phyloP scores from a whole-genome alignment of 2,329 filamentous ascomycete species.

The Lecanicillium sp. region DNA sequence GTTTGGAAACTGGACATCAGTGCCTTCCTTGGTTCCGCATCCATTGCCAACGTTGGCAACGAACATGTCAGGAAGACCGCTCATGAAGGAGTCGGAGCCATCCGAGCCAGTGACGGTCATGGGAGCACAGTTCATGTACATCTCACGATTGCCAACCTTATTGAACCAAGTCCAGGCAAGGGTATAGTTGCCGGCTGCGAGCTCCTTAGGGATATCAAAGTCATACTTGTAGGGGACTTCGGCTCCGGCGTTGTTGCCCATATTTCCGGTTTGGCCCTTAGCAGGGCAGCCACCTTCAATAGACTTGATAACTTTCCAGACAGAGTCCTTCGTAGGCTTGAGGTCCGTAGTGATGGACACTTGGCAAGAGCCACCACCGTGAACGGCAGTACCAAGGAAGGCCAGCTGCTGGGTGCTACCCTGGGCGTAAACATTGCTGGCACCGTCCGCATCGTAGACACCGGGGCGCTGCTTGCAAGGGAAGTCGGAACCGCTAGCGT shows the following conservation, averaged over 20 bases:
- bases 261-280: constrained; percentile 47
- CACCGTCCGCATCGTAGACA: constrained; percentile 35
- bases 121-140: constrained; percentile 95
- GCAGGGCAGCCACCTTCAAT: constrained; percentile 81
- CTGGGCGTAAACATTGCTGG: constrained; percentile 49
- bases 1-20: constrained; percentile 57
- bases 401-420: constrained; percentile 39
- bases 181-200: constrained; percentile 69
- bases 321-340: constrained; percentile 54
- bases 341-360: constrained; percentile 76
- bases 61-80: constrained; percentile 63
- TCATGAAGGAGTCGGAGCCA: constrained; percentile 44
- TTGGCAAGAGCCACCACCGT: constrained; percentile 92
- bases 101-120: constrained; percentile 53
- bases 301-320: constrained; percentile 86
- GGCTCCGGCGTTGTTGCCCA: constrained; percentile 36
- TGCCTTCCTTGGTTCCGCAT: constrained; percentile 49
- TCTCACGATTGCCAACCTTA: constrained; percentile 83
- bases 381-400: constrained; percentile 67
- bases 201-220: constrained; percentile 62
- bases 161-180: constrained; percentile 96
- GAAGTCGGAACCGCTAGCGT: constrained; percentile 55
- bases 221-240: constrained; percentile 50
- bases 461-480: constrained; percentile 67
- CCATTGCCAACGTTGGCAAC: constrained; percentile 57